Evolutionary conservation across 2,329 filamentous ascomycete species (phyloP), one percentile per base, ranked within the genome.

Genomic region (Talaromyces sp.): DNA sequence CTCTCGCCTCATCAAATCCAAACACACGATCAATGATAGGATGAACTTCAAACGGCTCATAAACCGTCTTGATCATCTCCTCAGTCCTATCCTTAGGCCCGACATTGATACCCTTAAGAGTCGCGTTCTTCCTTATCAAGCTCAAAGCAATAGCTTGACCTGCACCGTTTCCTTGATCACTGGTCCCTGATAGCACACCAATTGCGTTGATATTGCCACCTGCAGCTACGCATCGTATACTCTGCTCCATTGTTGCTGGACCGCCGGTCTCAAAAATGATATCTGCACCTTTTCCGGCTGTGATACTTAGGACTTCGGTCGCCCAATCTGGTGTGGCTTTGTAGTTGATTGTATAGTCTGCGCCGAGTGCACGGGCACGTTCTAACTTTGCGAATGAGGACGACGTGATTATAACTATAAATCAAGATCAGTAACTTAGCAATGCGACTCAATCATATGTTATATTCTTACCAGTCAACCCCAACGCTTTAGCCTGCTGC

Each of bases 41-140:
- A 11, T 69, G 72, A 25, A 79, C 71, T 59, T 72, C 67, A 27
- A 77, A 73, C 56, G 65, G 65, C 64, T 78, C 76, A 68, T 78
- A 78, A 34, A 54, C 51, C 5, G 51, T 22, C n/a, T 34, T 19
- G 5, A 76, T 61, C 75, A 78, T 75, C 63, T 79, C 77, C 67
- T 79, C 76, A 36, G 78, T 84, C 49, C 82, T 77, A 68, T 86
- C 84, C 67, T 81, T 82, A 0, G 88, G 86, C 0, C 88, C 88
- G 72, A 89, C 89, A 34, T 89, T 71, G 7, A 90, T 83, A 0
- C 88, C 84, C 72, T 84, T 85, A 7, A 86, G 71, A 1, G 83
- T 85, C 0, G 85, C 81, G 51, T 81, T 86, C 25, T 82, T 76
- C 66, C 78, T 76, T 58, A 85, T 70, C 15, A 85, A 76, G 36